Evolutionary conservation across 495 filamentous ascomycete species (phyloP).

Genomic region (Podospora conica): DNA sequence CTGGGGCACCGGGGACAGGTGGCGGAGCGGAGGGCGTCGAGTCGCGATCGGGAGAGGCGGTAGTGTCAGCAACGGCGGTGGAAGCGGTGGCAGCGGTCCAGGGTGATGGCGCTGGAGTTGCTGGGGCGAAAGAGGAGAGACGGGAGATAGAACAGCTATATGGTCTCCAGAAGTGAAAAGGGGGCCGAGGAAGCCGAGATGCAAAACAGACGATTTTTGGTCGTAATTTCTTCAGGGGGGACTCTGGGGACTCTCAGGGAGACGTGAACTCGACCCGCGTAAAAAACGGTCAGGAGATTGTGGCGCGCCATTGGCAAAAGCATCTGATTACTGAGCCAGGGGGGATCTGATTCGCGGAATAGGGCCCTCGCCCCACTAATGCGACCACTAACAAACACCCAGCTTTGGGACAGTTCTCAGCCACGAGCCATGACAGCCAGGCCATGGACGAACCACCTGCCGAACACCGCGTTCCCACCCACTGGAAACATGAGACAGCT

Average conservation of each 20-base stretch:
- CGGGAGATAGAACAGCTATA: neutral
- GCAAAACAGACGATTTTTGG: conserved; percentile 1
- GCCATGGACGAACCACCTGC: neutral
- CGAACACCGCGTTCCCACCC: neutral
- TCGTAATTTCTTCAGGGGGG: conserved; percentile 7
- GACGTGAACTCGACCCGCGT: conserved; percentile 6
- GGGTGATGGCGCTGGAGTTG: neutral
- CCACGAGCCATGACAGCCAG: neutral
- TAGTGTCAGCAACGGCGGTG: neutral
- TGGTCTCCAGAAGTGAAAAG: neutral
- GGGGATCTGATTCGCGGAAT: neutral
- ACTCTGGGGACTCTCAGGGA: neutral
- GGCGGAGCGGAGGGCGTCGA: neutral
- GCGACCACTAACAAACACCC: neutral
- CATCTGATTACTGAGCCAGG: conserved; percentile 1
- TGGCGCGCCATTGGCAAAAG: conserved; percentile 10
- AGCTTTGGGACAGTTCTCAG: neutral
- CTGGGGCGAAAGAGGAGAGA: neutral
- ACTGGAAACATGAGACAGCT: neutral
- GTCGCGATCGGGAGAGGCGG: neutral
- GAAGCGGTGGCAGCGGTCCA: neutral
- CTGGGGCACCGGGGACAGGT: neutral
- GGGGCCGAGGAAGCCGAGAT: neutral
- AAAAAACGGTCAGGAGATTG: conserved; percentile 9
- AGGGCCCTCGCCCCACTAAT: neutral